phyloP scores from a whole-genome alignment of 1,284 basidiomycete genomes.

The Rhodotorula sp. region DNA sequence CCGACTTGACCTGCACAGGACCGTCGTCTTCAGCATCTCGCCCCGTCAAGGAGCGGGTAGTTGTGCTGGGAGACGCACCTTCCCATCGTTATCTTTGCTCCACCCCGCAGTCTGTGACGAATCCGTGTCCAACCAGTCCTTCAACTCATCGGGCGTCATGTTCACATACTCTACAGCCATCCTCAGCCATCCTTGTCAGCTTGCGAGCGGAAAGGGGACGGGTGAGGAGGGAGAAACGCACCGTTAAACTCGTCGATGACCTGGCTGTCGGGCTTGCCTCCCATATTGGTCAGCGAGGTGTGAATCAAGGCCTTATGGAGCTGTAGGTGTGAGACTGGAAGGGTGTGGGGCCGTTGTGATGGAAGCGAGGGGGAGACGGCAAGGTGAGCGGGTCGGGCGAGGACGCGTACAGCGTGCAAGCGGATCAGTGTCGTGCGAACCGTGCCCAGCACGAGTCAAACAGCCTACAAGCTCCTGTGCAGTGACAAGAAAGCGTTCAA shows the following conservation, averaged over 20 bases:
- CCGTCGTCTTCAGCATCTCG: neutral
- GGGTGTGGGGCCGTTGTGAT: neutral
- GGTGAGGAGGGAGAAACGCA: neutral
- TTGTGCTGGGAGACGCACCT: neutral
- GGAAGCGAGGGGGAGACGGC: neutral
- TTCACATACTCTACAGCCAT: conserved; percentile 42
- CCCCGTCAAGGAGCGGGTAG: too few relatives aligned
- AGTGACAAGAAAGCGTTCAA: too few relatives aligned
- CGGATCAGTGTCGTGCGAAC: neutral
- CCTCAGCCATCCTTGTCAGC: neutral
- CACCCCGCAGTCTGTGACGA: conserved; percentile 44
- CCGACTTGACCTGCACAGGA: neutral
- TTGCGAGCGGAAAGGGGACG: neutral
- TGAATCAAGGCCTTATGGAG: neutral
- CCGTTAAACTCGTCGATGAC: conserved; percentile 34
- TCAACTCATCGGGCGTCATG: conserved; percentile 46
- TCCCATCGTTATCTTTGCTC: conserved; percentile 25
- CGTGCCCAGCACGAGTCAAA: too few relatives aligned
- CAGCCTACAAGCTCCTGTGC: neutral
- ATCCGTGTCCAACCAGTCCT: conserved; percentile 46
- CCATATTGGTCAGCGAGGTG: neutral
- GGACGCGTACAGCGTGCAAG: neutral
- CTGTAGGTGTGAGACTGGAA: too few relatives aligned
- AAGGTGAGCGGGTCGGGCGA: too few relatives aligned
- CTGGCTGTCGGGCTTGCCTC: conserved; percentile 28